These are phyloP conservation scores for Sisymbrium altissimum DNA, from an alignment of 345 rosid species.

Conservation along the genomic window DNA sequence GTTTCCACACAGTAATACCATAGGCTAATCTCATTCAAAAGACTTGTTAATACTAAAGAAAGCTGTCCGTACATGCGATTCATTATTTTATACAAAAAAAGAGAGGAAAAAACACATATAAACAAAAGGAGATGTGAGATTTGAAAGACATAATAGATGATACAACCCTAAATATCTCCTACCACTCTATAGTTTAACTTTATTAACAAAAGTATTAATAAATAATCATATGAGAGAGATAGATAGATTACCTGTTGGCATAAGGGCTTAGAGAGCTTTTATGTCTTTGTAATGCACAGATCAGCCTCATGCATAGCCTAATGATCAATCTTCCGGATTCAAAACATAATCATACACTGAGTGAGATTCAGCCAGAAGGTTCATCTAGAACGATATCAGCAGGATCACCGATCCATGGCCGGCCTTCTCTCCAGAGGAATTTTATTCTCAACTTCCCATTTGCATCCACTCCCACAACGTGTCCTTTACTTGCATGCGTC, in stretches of 20 bases:
- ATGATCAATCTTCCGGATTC: slow-evolving; percentile 26
- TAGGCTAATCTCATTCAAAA: slow-evolving; percentile 2
- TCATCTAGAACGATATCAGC: slow-evolving; percentile 82
- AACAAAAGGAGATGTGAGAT: slow-evolving; percentile 23
- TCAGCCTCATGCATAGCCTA: slow-evolving; percentile 27
- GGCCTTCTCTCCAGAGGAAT: slow-evolving; percentile 95
- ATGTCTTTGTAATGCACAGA: slow-evolving; percentile 24
- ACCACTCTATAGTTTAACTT: slow-evolving; percentile 36
- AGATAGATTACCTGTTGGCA: slow-evolving; percentile 29
- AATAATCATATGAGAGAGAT: slow-evolving; percentile 27
- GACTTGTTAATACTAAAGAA: slow-evolving; percentile 17
- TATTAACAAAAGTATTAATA: slow-evolving; percentile 35
- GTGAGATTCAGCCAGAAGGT: slow-evolving; percentile 28
- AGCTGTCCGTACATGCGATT: slow-evolving; percentile 20
- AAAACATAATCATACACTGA: slow-evolving; percentile 22
- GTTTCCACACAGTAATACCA: background rate
- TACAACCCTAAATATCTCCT: slow-evolving; percentile 31
- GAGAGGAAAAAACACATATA: background rate
- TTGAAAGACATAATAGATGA: slow-evolving; percentile 29
- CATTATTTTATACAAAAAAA: slow-evolving; percentile 34
- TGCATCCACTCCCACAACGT: slow-evolving; percentile 90
- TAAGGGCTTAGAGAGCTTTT: slow-evolving; percentile 24
- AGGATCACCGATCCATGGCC: slow-evolving; percentile 97
- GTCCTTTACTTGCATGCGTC: slow-evolving; percentile 88
- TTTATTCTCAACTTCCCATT: slow-evolving; percentile 87